Conservation (phyloP, 768 basidiomycete species). For the Kwoniella dendrophila region DNA sequence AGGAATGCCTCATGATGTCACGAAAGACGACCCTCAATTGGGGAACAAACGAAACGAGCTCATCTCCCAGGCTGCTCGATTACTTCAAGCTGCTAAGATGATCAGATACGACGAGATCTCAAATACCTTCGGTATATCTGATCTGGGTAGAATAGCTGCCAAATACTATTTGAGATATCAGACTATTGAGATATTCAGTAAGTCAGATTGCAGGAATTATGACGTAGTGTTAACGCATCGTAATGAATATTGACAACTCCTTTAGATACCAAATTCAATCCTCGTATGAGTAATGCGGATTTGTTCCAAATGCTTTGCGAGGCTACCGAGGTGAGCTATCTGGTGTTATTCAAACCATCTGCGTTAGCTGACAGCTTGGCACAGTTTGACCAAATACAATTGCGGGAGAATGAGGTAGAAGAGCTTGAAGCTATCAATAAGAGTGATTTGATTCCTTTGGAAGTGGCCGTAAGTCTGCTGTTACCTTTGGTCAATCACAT, state of each 20-base stretch:
- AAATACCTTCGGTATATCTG: slow-evolving; percentile 72
- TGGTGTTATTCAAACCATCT: not conserved
- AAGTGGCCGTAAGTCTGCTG: slow-evolving; percentile 66
- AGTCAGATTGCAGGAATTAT: slow-evolving; percentile 25
- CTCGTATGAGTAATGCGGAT: slow-evolving; percentile 90
- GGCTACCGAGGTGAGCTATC: slow-evolving; percentile 76
- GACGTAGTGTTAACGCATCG: too few species aligned
- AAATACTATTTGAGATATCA: slow-evolving; percentile 89
- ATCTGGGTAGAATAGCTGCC: slow-evolving; percentile 91
- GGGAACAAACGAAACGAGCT: slow-evolving; percentile 70
- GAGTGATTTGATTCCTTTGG: slow-evolving; percentile 67
- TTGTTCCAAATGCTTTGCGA: slow-evolving; percentile 79
- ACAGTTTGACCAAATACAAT: slow-evolving; percentile 92
- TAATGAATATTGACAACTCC: not conserved
- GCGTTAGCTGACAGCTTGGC: not conserved
- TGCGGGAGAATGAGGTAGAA: slow-evolving; percentile 82
- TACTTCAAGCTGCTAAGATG: slow-evolving; percentile 75
- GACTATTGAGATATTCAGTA: slow-evolving; percentile 81
- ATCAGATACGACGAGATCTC: slow-evolving; percentile 68
- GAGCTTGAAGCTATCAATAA: slow-evolving; percentile 73
- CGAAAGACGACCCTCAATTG: slow-evolving; percentile 72
- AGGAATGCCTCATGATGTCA: slow-evolving; percentile 75
- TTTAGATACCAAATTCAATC: slow-evolving; percentile 66
- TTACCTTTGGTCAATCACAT: not conserved
- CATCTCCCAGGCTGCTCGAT: slow-evolving; percentile 67